These are phyloP conservation scores for Leccinum brunneo-olivaceum DNA, from an alignment of 1,284 basidiomycete genomes.

Conservation along the genomic window DNA sequence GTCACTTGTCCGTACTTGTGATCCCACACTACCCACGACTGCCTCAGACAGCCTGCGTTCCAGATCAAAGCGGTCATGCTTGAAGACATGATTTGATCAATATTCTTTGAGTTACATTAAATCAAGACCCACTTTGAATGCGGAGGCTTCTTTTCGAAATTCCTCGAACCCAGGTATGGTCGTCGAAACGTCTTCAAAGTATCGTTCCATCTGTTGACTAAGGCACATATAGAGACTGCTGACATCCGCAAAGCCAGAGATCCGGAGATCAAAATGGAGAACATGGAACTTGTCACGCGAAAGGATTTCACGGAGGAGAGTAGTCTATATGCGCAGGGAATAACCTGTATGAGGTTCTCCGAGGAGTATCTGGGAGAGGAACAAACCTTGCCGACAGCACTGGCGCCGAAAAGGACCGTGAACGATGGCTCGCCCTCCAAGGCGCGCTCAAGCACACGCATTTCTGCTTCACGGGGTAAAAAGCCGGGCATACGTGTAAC, in stretches of 20 bases:
- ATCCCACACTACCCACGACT: conserved; percentile 29
- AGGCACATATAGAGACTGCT: conserved; percentile 68
- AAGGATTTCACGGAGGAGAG: conserved; percentile 70
- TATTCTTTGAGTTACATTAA: background rate
- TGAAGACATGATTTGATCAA: conserved; percentile 2
- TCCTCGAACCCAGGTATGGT: conserved; percentile 61
- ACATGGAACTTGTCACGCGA: conserved; percentile 64
- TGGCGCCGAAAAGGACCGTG: conserved; percentile 76
- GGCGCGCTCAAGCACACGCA: conserved; percentile 54
- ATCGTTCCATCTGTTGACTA: conserved; percentile 74
- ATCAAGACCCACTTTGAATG: conserved; percentile 56
- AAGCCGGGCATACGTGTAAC: conserved; percentile 72
- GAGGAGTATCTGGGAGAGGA: background rate
- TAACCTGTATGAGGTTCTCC: conserved; percentile 5
- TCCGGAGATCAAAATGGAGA: conserved; percentile 76
- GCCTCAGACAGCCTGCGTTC: conserved; percentile 51
- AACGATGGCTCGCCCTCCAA: conserved; percentile 70
- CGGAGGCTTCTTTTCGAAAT: conserved; percentile 68
- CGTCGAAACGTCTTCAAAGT: conserved; percentile 60
- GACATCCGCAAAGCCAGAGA: conserved; percentile 77
- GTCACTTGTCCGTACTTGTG: conserved; percentile 65
- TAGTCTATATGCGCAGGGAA: conserved; percentile 43
- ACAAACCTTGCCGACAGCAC: conserved; percentile 67
- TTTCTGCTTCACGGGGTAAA: conserved; percentile 60
- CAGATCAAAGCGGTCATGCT: conserved; percentile 71